phyloP scores from a whole-genome alignment of 2,329 filamentous ascomycete species.

The Talaromyces sp. region DNA sequence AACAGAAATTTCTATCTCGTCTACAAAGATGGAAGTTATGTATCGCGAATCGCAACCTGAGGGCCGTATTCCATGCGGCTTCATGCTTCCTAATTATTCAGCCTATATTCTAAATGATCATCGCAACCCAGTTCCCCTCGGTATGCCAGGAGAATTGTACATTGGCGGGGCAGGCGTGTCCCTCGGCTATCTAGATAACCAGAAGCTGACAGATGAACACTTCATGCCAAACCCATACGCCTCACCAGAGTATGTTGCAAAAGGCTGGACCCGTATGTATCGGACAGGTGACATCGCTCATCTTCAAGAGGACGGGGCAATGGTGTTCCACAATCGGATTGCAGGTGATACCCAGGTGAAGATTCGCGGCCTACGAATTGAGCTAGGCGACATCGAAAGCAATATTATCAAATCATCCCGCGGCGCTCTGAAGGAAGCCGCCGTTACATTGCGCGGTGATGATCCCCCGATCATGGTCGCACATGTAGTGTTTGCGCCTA shows the following conservation, averaged over 20 bases:
- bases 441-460: slow-evolving; percentile 30
- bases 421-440: slow-evolving; percentile 28
- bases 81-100: background rate
- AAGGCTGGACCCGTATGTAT: slow-evolving; percentile 16
- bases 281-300: slow-evolving; percentile 34
- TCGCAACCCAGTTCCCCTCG: background rate
- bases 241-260: background rate
- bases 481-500: slow-evolving; percentile 34
- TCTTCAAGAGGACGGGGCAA: slow-evolving; percentile 26
- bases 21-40: slow-evolving; percentile 17
- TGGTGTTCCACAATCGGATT: slow-evolving; percentile 28
- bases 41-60: slow-evolving; percentile 1
- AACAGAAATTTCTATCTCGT: slow-evolving; percentile 15
- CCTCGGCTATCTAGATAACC: background rate
- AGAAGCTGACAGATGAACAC: background rate
- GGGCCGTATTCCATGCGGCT: slow-evolving; percentile 1
- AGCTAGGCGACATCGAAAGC: slow-evolving; percentile 49
- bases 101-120: background rate
- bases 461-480: slow-evolving; percentile 35
- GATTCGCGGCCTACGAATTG: slow-evolving; percentile 19
- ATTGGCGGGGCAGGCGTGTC: background rate
- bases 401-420: slow-evolving; percentile 27
- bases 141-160: background rate
- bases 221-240: background rate
- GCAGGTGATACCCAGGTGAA: background rate